phyloP scores from a whole-genome alignment of 2,329 filamentous ascomycete genomes.

The Botryotinia globosa region DNA sequence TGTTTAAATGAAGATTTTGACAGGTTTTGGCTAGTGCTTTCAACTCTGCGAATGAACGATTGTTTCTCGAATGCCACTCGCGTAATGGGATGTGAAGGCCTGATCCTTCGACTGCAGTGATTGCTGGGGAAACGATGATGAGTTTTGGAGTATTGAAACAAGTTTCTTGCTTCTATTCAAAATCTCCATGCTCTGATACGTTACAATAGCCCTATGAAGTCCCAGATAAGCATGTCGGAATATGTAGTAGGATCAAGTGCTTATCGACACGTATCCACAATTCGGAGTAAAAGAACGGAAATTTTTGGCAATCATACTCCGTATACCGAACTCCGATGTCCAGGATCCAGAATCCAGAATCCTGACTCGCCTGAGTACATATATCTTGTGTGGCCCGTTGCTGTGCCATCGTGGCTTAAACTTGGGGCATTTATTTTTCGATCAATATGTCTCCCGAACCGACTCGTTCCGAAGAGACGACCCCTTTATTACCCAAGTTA shows the following conservation, averaged over 20 bases:
- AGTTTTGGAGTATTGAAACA: neutral
- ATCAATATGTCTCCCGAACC: neutral
- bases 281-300: neutral
- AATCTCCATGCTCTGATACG: neutral
- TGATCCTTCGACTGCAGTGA: neutral
- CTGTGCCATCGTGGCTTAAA: neutral
- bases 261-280: conserved; percentile 6
- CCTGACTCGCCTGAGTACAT: neutral
- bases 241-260: neutral
- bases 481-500: neutral
- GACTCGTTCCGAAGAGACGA: neutral
- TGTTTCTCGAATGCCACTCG: neutral
- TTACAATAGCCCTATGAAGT: neutral
- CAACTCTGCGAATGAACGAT: neutral
- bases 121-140: neutral
- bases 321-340: neutral
- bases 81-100: neutral
- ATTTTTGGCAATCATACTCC: neutral
- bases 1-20: neutral
- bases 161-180: neutral
- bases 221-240: neutral
- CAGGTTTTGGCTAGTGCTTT: too few species aligned
- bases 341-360: neutral
- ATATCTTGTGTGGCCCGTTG: neutral
- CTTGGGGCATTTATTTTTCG: neutral